Conservation (phyloP, 345 rosid genomes). For the Heritiera fomes region DNA sequence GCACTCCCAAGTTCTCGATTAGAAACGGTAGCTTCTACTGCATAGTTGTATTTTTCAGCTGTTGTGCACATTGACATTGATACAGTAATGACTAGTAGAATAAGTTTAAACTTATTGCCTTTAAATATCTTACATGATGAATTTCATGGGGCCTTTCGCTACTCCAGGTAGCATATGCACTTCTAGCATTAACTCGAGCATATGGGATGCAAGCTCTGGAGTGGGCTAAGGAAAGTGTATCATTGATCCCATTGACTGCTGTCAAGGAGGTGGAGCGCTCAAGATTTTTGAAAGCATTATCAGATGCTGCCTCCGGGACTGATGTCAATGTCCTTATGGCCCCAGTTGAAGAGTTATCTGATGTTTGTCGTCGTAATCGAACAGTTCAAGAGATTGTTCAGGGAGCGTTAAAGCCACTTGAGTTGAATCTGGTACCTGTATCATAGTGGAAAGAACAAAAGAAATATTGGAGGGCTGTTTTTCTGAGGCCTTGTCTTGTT, state of each 20-base stretch:
- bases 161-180: constrained; percentile 69
- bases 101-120: not conserved
- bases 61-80: not conserved
- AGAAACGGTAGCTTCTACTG: constrained; percentile 58
- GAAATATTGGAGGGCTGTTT: constrained; percentile 37
- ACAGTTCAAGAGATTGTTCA: constrained; percentile 94
- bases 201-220: constrained; percentile 62
- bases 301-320: constrained; percentile 73
- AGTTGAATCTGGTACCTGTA: constrained; percentile 58
- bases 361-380: constrained; percentile 88
- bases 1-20: constrained; percentile 95
- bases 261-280: constrained; percentile 71
- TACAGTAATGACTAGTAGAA: not conserved
- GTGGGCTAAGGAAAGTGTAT: constrained; percentile 75
- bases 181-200: constrained; percentile 70
- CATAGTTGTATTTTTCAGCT: not conserved
- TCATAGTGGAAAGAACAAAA: constrained; percentile 38
- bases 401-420: constrained; percentile 83
- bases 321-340: constrained; percentile 61
- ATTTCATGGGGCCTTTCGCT: not conserved
- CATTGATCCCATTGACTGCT: constrained; percentile 73
- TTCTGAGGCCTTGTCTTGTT: constrained; percentile 40
- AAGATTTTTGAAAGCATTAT: constrained; percentile 69
- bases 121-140: not conserved
- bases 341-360: constrained; percentile 84